These are phyloP conservation scores for Dactylorhiza incarnata DNA, from an alignment of 106 monocot genomes.

Conservation along the genomic window DNA sequence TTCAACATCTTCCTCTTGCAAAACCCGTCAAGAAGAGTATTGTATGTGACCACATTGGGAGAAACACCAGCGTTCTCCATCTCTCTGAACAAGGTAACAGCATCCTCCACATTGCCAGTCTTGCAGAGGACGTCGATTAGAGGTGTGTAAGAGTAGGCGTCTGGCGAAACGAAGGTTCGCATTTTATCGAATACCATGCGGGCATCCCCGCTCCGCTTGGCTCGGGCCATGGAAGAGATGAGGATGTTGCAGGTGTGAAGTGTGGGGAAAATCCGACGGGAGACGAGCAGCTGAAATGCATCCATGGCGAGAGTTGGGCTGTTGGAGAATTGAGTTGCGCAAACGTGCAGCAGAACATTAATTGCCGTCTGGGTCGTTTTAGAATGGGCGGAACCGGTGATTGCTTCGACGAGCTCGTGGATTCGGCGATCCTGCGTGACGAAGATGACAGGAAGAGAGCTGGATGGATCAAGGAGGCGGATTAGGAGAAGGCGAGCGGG, in stretches of 20 bases:
- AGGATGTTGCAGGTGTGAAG: conserved; percentile 57
- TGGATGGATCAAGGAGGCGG: conserved; percentile 28
- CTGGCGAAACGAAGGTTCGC: conserved; percentile 29
- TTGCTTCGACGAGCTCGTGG: conserved; percentile 13
- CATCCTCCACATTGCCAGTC: conserved; percentile 33
- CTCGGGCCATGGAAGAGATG: conserved; percentile 21
- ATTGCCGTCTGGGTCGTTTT: conserved; percentile 5
- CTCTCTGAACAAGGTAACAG: conserved; percentile 41
- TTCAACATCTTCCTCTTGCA: conserved; percentile 52
- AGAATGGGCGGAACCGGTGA: conserved; percentile 11
- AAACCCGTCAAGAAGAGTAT: conserved; percentile 70
- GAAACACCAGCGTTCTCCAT: conserved; percentile 44
- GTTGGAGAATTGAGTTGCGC: conserved; percentile 33
- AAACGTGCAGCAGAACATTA: conserved; percentile 43
- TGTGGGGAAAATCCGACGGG: conserved; percentile 31
- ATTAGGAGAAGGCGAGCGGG: conserved; percentile 40
- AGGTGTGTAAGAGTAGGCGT: conserved; percentile 62
- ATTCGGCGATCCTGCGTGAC: conserved; percentile 5
- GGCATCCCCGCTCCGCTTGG: conserved; percentile 13
- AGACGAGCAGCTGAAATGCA: conserved; percentile 34
- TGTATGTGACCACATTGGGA: conserved; percentile 63
- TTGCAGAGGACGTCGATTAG: conserved; percentile 60
- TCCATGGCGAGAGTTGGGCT: conserved; percentile 17
- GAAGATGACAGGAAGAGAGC: conserved; percentile 14
- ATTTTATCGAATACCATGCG: conserved; percentile 60